Base-by-base conservation (phyloP, 441 rosid genomes). In the Gossypium trilobum region DNA sequence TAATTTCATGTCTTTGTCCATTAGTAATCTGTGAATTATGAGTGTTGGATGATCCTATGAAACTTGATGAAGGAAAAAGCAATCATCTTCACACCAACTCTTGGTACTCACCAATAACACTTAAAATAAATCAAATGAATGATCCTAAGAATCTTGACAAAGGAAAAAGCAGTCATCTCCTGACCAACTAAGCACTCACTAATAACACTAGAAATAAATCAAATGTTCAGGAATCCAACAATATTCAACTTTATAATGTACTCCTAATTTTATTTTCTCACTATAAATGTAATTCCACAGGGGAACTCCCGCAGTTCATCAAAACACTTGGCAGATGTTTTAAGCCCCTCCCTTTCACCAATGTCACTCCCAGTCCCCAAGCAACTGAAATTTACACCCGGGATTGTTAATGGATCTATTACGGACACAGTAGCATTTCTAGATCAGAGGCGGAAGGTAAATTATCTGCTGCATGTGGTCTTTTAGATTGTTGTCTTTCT, bases 301-400 rank as follows among this genome's bases (percentile, higher is more conserved):
- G 88, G 75, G 19, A 84, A 74, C 77, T 82, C 92, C 59, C 71
- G 78, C 67, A 74, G 72, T 74, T 85, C 89, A 81, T 81, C 86
- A 57, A 86, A 86, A 78, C 84, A 85, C 78, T 69, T 76, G 46
- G 80, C 77, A 17, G 86, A 85, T 20, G 85, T 75, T 22, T 77
- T 75, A 33, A 79, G 80, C 16, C 78, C 81, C 19, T 82, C 84
- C 70, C 78, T 76, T 17, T 88, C 91, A 80, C 87, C 85, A 6
- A 69, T 82, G 65, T 82, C 87, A 58, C 81, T 86, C 74, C 89
- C 91, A 29, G 89, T 86, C 69, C 79, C 87, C 63, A 89, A 86
- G 85, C 91, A 86, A 72, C 86, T 85, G 42, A 89, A 89, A 77
- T 85, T 81, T 74, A 79, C 85, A 59, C 86, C 89, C 0, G 89